Conservation (phyloP, 2,329 filamentous ascomycete species). For the Monilinia polystroma region DNA sequence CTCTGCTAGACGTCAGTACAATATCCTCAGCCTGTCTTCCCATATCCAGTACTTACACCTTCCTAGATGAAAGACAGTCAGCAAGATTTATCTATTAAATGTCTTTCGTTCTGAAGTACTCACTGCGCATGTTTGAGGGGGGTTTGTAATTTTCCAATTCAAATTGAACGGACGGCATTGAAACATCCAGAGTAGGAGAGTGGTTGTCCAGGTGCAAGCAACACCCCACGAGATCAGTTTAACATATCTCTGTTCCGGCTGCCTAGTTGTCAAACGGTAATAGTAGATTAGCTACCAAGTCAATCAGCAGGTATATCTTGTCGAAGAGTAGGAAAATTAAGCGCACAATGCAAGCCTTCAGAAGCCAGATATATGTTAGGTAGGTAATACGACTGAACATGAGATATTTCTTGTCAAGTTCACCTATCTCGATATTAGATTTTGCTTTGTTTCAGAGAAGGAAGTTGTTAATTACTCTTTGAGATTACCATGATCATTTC, state of each 20-base stretch:
- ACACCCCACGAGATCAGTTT: background rate
- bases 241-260: conserved; percentile 24
- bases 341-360: conserved; percentile 35
- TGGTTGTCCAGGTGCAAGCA: background rate
- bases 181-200: background rate
- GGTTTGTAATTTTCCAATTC: conserved; percentile 11
- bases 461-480: background rate
- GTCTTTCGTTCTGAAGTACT: background rate
- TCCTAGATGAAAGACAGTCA: background rate
- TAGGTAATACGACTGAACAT: conserved; percentile 29
- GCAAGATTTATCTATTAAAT: background rate
- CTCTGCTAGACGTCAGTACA: background rate
- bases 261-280: conserved; percentile 26
- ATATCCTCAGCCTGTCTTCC: accelerated
- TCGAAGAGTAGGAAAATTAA: background rate
- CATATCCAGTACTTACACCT: background rate
- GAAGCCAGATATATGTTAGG: conserved; percentile 33
- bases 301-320: background rate
- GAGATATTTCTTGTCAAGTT: conserved; percentile 28
- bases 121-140: conserved; percentile 8
- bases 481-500: background rate
- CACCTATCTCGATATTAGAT: conserved; percentile 24
- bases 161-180: conserved; percentile 4
- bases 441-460: too few species aligned
- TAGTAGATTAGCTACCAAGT: conserved; percentile 31